These are phyloP conservation scores for Nitzschia sp. DNA, from an alignment of 108 stramenopile species.

Conservation along the genomic window DNA sequence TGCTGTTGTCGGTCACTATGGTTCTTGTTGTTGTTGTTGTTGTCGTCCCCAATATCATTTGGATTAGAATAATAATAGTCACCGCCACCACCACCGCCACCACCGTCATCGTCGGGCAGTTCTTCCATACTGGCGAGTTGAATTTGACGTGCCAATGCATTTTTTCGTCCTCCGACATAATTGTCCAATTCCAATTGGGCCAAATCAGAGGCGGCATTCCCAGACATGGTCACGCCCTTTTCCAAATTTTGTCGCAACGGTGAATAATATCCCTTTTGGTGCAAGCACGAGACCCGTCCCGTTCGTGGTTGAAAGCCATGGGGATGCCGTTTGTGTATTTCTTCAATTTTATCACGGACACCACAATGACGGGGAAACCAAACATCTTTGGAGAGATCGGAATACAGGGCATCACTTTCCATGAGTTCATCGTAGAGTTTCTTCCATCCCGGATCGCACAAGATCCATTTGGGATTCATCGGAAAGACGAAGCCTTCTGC, in stretches of 20 bases:
- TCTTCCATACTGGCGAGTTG: conserved; percentile 7
- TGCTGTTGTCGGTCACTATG: no score
- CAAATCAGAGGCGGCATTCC: conserved; percentile 37
- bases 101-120: conserved; percentile 5
- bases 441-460: conserved; percentile 77
- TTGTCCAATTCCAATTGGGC: conserved; percentile 37
- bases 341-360: conserved; percentile 59
- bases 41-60: no score
- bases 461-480: conserved; percentile 69
- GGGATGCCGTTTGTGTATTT: conserved; percentile 52
- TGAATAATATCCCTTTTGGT: conserved; percentile 18
- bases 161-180: conserved; percentile 17
- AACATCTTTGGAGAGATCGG: conserved; percentile 47
- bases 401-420: conserved; percentile 41
- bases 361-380: conserved; percentile 62
- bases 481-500: conserved; percentile 70
- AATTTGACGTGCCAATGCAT: conserved; percentile 23
- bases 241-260: conserved; percentile 27
- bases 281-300: conserved; percentile 4
- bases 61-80: no score
- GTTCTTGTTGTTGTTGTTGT: no score
- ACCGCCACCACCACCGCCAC: background rate
- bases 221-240: conserved; percentile 21
- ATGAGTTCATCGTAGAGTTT: conserved; percentile 61
- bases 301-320: conserved; percentile 38